Evolutionary conservation across 1,139 yeast genomes (phyloP), one percentile per base, ranked within the genome.

Genomic region (Geotrichum fermentans): DNA sequence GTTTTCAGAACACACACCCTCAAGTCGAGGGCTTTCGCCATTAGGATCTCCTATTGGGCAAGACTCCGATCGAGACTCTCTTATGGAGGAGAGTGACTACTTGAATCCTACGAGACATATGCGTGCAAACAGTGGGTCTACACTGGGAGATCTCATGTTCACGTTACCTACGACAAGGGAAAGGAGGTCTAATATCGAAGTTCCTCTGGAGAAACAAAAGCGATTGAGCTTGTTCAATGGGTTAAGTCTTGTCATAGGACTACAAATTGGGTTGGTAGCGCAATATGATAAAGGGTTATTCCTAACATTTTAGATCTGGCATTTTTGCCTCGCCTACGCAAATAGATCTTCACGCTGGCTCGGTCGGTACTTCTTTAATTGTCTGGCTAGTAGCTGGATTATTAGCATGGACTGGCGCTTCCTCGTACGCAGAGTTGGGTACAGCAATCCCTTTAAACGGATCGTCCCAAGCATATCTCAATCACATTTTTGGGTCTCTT

Each of bases 321-420:
- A 70, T 71, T 35, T 71, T 71, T 51, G 68, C 74, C 22, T 69
- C 73, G 10, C 74, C 74, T 1, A 67, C 70, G 36, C 66, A 66
- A 48, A 65, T 71, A 21, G 65, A 66, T 50, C 52, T 61, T 10
- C 63, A 62, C 43, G 67, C 72, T 0, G 73, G 73, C 10, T 69
- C 73, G 1, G 67, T 66, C 0, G 73, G 70, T 1, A 63, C 67
- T 10, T 63, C 73, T 4, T 55, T 71, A 14, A 43, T 67, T 2
- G 66, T 70, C 3, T 71, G 74, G 74, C 47, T 62, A 0, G 56
- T 64, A 2, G 68, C 73, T 4, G 74, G 74, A 1, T 51, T 68
- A 30, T 58, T 71, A 16, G 73, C 73, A 2, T 71, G 73, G 73
- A 69, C 73, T 1, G 74, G 74, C 1, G 74, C 74, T 0, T 62